Evolutionary conservation across 495 filamentous ascomycete genomes (phyloP).

Genomic region (Terfezia claveryi): DNA sequence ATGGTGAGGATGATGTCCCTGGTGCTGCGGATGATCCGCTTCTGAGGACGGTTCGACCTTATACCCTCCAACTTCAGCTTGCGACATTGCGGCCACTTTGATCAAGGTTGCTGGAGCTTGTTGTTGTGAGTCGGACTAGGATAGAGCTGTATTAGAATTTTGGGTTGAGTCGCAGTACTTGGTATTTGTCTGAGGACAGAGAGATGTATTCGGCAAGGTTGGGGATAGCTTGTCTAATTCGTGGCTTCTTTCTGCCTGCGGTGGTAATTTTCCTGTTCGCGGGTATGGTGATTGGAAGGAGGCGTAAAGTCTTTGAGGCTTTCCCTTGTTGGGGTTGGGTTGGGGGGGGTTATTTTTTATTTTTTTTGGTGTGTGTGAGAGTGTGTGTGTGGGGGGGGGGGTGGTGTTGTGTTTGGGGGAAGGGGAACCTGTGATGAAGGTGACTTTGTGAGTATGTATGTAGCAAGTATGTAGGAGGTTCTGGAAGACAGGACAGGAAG

Average conservation of each 20-base stretch:
- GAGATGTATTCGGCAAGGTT: slow-evolving; percentile 1
- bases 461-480: too few species aligned
- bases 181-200: slow-evolving; percentile 1
- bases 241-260: slow-evolving; percentile 37
- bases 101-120: neutral
- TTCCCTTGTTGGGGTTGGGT: too few species aligned
- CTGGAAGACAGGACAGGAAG: too few species aligned
- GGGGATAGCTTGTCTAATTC: slow-evolving; percentile 20
- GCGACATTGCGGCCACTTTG: slow-evolving; percentile 10
- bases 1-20: slow-evolving; percentile 17
- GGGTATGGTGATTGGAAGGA: too few species aligned
- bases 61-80: slow-evolving; percentile 19
- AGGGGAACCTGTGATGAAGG: too few species aligned
- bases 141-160: neutral
- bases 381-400: too few species aligned
- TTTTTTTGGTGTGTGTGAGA: too few species aligned
- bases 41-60: slow-evolving; percentile 22
- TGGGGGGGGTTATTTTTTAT: too few species aligned
- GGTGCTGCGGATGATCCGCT: slow-evolving; percentile 13
- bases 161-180: slow-evolving; percentile 3
- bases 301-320: too few species aligned
- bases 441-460: too few species aligned
- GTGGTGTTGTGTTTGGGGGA: too few species aligned
- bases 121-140: slow-evolving; percentile 10
- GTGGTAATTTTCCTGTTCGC: too few species aligned